Evolutionary conservation across 192 early-diverging fungal genomes (phyloP).

Genomic region (Backusella sp.): DNA sequence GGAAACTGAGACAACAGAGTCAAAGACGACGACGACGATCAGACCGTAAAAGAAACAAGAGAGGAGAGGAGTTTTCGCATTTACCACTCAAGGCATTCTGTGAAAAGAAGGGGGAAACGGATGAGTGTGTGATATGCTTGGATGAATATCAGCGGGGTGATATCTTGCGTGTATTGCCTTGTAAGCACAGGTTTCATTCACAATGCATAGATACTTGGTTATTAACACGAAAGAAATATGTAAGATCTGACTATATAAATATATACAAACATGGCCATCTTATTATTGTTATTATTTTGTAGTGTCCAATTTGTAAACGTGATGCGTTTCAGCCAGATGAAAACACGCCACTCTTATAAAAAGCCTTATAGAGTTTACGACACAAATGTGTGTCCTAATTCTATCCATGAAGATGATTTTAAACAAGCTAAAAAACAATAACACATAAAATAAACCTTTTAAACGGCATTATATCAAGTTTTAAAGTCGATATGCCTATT

Average conservation of each 20-base stretch:
- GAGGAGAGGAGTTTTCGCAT: conserved; percentile 58
- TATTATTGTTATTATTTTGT: background rate
- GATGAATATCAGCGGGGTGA: conserved; percentile 88
- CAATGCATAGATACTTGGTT: conserved; percentile 92
- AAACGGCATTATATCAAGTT: no score
- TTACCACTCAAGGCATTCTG: conserved; percentile 67
- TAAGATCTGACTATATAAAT: conserved; percentile 45
- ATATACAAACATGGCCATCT: background rate
- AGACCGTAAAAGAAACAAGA: background rate
- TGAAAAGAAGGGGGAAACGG: conserved; percentile 64
- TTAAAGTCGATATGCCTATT: no score
- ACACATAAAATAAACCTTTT: no score
- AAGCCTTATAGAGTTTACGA: no score
- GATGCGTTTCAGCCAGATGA: conserved; percentile 19
- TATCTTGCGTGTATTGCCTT: conserved; percentile 76
- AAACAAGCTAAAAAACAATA: no score
- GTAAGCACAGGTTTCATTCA: conserved; percentile 87
- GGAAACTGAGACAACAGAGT: conserved; percentile 67
- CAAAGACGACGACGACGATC: conserved; percentile 22
- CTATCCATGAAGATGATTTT: no score
- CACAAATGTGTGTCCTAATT: no score
- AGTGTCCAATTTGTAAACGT: conserved; percentile 36
- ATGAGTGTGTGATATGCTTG: conserved; percentile 90
- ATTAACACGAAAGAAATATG: conserved; percentile 80
- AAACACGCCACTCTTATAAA: background rate